Evolutionary conservation across 2,329 filamentous ascomycete species (phyloP), one percentile per base, ranked within the genome.

Genomic region (Corinectria fuckeliana): DNA sequence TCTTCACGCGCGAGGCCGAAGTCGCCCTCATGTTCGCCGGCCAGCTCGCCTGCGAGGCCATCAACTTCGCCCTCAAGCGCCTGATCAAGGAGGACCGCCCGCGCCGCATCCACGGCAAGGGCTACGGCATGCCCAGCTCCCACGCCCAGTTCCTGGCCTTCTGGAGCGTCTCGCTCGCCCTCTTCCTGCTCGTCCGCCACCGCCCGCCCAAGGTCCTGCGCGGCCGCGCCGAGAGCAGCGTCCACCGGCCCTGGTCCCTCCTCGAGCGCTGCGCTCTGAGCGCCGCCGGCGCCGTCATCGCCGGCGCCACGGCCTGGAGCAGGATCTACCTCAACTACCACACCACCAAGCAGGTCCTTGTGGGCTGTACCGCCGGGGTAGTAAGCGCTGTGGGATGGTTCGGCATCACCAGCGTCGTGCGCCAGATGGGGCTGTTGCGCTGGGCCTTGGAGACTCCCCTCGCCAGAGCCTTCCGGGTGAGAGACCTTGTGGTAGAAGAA

Each of bases 101-200:
- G 25, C 85, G 83, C 63, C 90, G 90, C 86, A 89, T 81, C 83
- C 88, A 93, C 72, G 93, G 92, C 56, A 96, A 96, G 76, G 95
- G 95, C 64, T 99, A 99, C 74, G 96, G 95, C 69, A 99, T 99
- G 96, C 95, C 95, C 52, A 84, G 81, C 42, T 97, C 93, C 34
- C 95, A 99, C 78, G 91, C 95, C 8, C 95, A 99, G 79, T 99
- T 97, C 75, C 91, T 94, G 61, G 85, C 90, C 56, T 99, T 92
- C 81, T 98, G 97, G 84, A 90, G 92, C 58, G 80, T 96, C 57
- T 95, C 91, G 62, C 79, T 98, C 60, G 82, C 87, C 21, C 81
- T 99, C 18, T 98, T 98, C 80, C 83, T 99, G 42, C 83, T 97
- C 44, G 80, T 93, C 60, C 86, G 94, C 61, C 93, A 97, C 76